Evolutionary conservation across 176 grass and related monocot species (phyloP).

Genomic region (Eragrostis curvula): DNA sequence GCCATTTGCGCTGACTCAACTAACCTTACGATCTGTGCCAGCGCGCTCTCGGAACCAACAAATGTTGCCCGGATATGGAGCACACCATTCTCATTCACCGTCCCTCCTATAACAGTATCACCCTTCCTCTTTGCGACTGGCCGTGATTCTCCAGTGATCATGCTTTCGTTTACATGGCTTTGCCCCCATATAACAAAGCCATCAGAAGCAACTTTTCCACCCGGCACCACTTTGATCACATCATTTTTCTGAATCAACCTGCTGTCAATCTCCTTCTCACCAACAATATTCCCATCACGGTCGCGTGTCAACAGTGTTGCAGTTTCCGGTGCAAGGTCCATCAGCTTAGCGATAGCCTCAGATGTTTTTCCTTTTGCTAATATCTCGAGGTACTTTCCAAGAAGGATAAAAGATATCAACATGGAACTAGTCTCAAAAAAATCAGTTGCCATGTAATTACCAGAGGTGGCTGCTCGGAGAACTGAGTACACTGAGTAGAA

Average conservation of each 20-base stretch:
- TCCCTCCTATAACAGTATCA: slow-evolving; percentile 86
- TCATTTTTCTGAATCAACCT: slow-evolving; percentile 98
- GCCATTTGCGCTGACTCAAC: slow-evolving; percentile 96
- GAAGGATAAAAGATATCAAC: slow-evolving; percentile 96
- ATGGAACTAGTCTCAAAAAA: slow-evolving; percentile 99
- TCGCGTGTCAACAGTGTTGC: slow-evolving; percentile 69
- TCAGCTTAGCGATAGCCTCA: slow-evolving; percentile 92
- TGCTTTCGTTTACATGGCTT: slow-evolving; percentile 98
- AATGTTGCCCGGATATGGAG: slow-evolving; percentile 85
- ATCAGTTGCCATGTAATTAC: slow-evolving; percentile 72
- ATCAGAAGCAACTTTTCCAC: slow-evolving; percentile 91
- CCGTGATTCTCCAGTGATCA: slow-evolving; percentile 91
- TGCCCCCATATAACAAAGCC: slow-evolving; percentile 95
- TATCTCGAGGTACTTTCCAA: slow-evolving; percentile 97
- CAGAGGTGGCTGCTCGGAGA: slow-evolving; percentile 75
- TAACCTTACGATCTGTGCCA: slow-evolving; percentile 88
- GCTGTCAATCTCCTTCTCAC: slow-evolving; percentile 86
- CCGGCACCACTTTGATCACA: slow-evolving; percentile 86
- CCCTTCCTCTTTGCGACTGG: slow-evolving; percentile 91
- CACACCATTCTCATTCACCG: slow-evolving; percentile 95
- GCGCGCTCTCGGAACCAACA: slow-evolving; percentile 89
- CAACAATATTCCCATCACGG: slow-evolving; percentile 59
- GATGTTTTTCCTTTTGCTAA: slow-evolving; percentile 98
- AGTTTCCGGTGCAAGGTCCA: slow-evolving; percentile 90
- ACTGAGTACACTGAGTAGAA: slow-evolving; percentile 92